Evolutionary conservation across 129 eudicot species (phyloP), one percentile per base, ranked within the genome.

Genomic region (Flaveria trinervia): DNA sequence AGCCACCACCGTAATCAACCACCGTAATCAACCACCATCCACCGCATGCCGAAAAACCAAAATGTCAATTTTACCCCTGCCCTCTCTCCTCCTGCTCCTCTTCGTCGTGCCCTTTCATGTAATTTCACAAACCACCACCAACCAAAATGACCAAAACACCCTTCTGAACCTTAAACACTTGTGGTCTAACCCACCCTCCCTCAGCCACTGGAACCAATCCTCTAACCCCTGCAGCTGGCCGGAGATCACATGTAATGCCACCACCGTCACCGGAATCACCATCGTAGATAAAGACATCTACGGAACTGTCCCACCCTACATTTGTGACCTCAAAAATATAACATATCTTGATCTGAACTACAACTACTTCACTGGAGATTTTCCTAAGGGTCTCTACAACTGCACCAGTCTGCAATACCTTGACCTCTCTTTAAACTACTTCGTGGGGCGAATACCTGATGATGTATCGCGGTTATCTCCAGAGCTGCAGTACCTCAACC

Each of bases 181-280:
- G 51, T 90, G 90, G 92, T 74, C 81, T 14, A 30, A 82, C 28
- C 84, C 90, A 48, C 65, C 85, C 13, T 69, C 82, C 33, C 51
- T 87, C 66, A 26, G 18, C 80, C 89, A 85, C 79, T 90, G 96
- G 95, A 60, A 65, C 26, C 68, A 83, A 12, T 73, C 93, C 28
- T 81, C 90, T 28, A 67, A 80, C 74, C 83, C 84, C 50, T 90
- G 96, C 73, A 54, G 74, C n/a, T 90, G 96, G 96, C 84, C 88
- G 5, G 96, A 82, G 85, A 83, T 90, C 79, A 84, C 71, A 7
- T 90, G 96, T 79, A 51, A 72, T n/a, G 61, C 25, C 43, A 67
- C 79, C 26, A 57, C 79, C 7, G 74, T 88, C 77, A 88, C 89
- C 41, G 72, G 78, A 3, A 55, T 90, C 75, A 39, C 12, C 11